Base-by-base conservation (phyloP, 1,284 basidiomycete genomes). In the Cryptococcus floricola region DNA sequence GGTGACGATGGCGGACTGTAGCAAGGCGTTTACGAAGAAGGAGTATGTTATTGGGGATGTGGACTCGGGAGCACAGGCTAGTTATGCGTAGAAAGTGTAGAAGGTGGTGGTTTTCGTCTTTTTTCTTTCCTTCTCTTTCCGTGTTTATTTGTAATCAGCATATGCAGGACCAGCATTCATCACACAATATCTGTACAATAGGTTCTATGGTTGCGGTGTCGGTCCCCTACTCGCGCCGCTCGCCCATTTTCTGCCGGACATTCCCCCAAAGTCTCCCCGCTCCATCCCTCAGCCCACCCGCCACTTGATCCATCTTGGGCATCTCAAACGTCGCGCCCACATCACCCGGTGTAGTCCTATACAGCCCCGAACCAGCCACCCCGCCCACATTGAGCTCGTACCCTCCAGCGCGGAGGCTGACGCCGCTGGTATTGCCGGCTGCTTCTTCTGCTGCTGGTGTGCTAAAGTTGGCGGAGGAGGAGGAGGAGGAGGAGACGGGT, bases 331-430 rank as follows among this genome's bases (percentile, higher is more conserved):
- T 84, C 23, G 86, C 82, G 39, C 82, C 77, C 65, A 87, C 88
- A 39, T 68, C 66, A 13, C 84, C 83, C 63, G 89, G 85, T 41
- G 66, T 66, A 2, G 87, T 84, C 63, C 91, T 80, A 75, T 91
- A 95, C 31, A 95, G 83, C 1, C 91, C 91, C 0, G 87, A 84
- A 9, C 87, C 87, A 34, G 82, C 84, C 10, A 87, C 77, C 4
- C 91, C 91, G n/a, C 91, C 92, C 5, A 96, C 82, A 62, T 86
- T 91, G 46, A 97, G 85, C 68, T 91, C 92, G 57, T 96, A 88
- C 0, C 89, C 88, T 7, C 91, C 93, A 28, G 96, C 82, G 64
- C 92, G 91, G 34, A 97, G 80, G 68, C 91, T 93, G 61, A 96
- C 70, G 14, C 56, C 18, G 50, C 48, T 12, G 14, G 44, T 46